Conservation (phyloP, 2,329 filamentous ascomycete species). For the Metarhizium sp. region DNA sequence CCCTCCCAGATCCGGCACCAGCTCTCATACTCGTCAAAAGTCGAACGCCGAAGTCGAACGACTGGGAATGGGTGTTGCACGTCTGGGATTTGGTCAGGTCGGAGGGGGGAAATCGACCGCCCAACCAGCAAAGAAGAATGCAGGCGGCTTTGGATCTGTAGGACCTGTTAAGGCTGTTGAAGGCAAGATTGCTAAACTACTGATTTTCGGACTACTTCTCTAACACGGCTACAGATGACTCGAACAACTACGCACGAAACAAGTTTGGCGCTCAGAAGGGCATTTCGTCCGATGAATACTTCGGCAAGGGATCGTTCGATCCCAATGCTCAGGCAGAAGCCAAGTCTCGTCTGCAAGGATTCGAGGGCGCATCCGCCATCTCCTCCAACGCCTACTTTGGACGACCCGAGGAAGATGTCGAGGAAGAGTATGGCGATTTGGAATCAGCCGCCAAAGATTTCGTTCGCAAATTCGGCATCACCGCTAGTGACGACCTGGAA, state of each 20-base stretch:
- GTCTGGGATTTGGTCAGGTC: constrained; percentile 83
- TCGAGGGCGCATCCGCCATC: constrained; percentile 86
- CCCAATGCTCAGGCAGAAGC: constrained; percentile 73
- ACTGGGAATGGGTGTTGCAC: constrained; percentile 77
- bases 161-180: constrained; percentile 62
- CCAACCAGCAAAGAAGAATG: constrained; percentile 55
- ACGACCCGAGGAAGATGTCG: constrained; percentile 72
- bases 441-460: constrained; percentile 95
- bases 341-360: constrained; percentile 77
- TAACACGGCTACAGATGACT: constrained; percentile 46
- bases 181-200: constrained; percentile 38
- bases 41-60: constrained; percentile 75
- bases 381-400: constrained; percentile 98
- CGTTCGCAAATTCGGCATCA: constrained; percentile 88
- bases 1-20: constrained; percentile 49
- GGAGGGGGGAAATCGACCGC: constrained; percentile 51
- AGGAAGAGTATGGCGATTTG: constrained; percentile 80
- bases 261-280: constrained; percentile 93
- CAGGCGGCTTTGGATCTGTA: constrained; percentile 80
- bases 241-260: constrained; percentile 70
- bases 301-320: constrained; percentile 83
- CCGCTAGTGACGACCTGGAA: constrained; percentile 90
- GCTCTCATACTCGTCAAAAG: constrained; percentile 46
- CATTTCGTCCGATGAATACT: constrained; percentile 97
- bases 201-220: not conserved